phyloP scores from a whole-genome alignment of 2,329 filamentous ascomycete genomes.

The Aspergillus sp. region DNA sequence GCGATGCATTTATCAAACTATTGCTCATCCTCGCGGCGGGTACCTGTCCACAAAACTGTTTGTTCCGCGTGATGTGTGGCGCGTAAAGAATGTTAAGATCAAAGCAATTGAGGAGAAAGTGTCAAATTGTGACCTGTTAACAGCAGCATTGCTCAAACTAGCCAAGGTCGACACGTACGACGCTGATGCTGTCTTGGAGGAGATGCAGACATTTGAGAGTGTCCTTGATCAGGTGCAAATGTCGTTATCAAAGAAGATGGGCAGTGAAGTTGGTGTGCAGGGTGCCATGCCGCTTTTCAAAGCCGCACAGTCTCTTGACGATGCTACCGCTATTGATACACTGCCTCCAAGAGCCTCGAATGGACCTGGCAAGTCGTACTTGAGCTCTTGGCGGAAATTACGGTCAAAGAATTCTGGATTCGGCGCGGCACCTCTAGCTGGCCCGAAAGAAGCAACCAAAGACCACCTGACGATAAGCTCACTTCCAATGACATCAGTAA shows the following conservation, averaged over 20 bases:
- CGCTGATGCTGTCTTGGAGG: slow-evolving; percentile 87
- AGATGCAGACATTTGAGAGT: slow-evolving; percentile 87
- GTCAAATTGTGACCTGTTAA: slow-evolving; percentile 85
- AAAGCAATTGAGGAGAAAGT: slow-evolving; percentile 93
- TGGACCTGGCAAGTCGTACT: slow-evolving; percentile 73
- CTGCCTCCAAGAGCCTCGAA: slow-evolving; percentile 58
- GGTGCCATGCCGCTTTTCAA: slow-evolving; percentile 75
- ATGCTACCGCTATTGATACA: slow-evolving; percentile 42
- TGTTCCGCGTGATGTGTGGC: slow-evolving; percentile 90
- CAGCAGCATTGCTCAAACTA: slow-evolving; percentile 83
- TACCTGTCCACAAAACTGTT: slow-evolving; percentile 93
- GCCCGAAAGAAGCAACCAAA: slow-evolving; percentile 55
- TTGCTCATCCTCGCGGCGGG: slow-evolving; percentile 87
- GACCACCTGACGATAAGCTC: slow-evolving; percentile 71
- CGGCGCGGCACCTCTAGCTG: slow-evolving; percentile 46
- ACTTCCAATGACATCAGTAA: slow-evolving; percentile 71
- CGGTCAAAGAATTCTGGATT: slow-evolving; percentile 84
- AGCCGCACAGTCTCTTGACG: slow-evolving; percentile 57
- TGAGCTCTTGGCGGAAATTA: slow-evolving; percentile 87
- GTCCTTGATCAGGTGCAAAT: slow-evolving; percentile 85
- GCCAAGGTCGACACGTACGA: slow-evolving; percentile 84
- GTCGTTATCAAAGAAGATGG: slow-evolving; percentile 78
- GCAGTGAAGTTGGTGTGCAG: slow-evolving; percentile 88
- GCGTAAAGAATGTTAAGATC: slow-evolving; percentile 89
- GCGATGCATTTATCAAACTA: slow-evolving; percentile 89